Evolutionary conservation across 331 rosid species (phyloP), one percentile per base, ranked within the genome.

Genomic region (Pyracantha coccinea): DNA sequence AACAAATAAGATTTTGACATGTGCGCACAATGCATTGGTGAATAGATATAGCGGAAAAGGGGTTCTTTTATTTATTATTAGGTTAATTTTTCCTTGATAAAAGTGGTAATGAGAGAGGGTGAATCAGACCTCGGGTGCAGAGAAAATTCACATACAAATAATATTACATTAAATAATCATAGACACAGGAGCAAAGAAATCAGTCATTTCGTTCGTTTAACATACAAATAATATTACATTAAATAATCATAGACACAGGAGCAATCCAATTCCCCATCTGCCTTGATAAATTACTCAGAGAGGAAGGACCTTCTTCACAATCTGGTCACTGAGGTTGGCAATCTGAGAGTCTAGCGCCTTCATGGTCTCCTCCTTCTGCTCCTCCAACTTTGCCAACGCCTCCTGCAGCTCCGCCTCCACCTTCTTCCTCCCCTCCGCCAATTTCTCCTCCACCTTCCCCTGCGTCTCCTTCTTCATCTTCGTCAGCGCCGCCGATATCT

Each of bases 391-490:
- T 1, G 77, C 88, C 81, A 90, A 75, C 4, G 96, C 97, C 75
- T 95, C 98, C 83, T 86, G 91, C 85, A 90, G 78, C 79, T 95
- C 98, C 1, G 84, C 93, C 47, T 95, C 99, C 29, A 95, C 84
- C 68, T 85, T 95, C 90, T 86, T 83, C 85, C 91, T 85, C 0
- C 97, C 99, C 80, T 89, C 97, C 0, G 87, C 85, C 12, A 94
- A 69, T 81, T 92, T 92, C 88, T 66, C 72, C 86, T 95, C 98
- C 71, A 95, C 90, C 87, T 92, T 97, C 7, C 9, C 84, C 74
- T 92, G 92, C 1, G 99, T 95, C 77, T 95, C 97, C 85, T 89
- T 89, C 92, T 95, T 95, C 97, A 95, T 95, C 88, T 86, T 76
- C 66, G 79, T 89, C 52, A 95, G 88, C 10, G 99, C 99, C 10